Conservation (phyloP, 2,329 filamentous ascomycete genomes). For the Penicillium nordicum region DNA sequence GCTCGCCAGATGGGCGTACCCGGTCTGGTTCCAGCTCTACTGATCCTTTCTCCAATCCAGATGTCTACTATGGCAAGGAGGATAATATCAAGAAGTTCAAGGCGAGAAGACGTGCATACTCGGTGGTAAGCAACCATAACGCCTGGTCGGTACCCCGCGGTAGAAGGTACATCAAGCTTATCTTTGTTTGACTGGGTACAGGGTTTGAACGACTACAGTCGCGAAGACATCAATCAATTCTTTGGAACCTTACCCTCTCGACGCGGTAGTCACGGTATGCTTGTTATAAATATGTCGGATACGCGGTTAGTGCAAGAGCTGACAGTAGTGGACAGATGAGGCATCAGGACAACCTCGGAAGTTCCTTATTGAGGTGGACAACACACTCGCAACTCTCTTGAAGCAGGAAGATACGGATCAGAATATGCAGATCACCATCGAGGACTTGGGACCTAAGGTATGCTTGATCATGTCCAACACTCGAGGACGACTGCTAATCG, state of each 20-base stretch:
- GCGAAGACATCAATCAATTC: constrained; percentile 35
- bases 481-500: constrained; percentile 24
- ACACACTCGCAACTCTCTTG: constrained; percentile 73
- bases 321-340: constrained; percentile 60
- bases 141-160: constrained; percentile 13
- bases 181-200: constrained; percentile 18
- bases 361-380: constrained; percentile 83
- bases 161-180: constrained; percentile 11
- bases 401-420: constrained; percentile 87
- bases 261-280: constrained; percentile 46
- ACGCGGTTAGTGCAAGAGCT: constrained; percentile 1
- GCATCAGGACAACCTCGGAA: constrained; percentile 65
- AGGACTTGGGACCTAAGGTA: constrained; percentile 89
- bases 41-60: constrained; percentile 57
- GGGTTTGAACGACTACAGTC: constrained; percentile 38
- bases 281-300: not conserved
- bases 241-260: constrained; percentile 34
- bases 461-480: not conserved
- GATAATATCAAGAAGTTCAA: constrained; percentile 46
- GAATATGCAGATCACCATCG: constrained; percentile 97
- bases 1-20: constrained; percentile 39
- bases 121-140: constrained; percentile 47
- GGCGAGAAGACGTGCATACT: constrained; percentile 53
- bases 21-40: constrained; percentile 44
- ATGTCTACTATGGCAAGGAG: constrained; percentile 58